Base-by-base conservation (phyloP, 371 early-diverging fungal species). In the Mucor racemosus region DNA sequence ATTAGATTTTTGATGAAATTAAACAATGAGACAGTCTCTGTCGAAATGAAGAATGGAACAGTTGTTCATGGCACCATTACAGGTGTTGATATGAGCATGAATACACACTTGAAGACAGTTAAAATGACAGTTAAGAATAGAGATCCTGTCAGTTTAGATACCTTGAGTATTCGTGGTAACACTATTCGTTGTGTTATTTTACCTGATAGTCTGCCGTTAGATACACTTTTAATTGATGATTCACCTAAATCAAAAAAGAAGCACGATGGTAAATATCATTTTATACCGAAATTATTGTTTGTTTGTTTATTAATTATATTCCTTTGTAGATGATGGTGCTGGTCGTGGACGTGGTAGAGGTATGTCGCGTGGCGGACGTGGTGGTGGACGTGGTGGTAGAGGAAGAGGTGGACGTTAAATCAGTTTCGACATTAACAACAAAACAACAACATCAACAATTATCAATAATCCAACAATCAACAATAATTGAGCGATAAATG, bases 61-160 rank as follows among this genome's bases (percentile, higher is more conserved):
- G 86, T 95, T 67, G 94, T 96, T 42, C 91, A 93, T 73, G 99
- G 99, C 64, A 98, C 98, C 13, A 92, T 99, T 62, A 93, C 94
- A 48, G 90, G 95, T 38, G 97, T 98, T 50, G 99, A 99, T 76
- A 96, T 99, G 96, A 91, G 93, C 80, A 99, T 99, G 99, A 99
- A 99, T 80, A 98, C 95, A 64, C 98, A 98, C 79, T 85, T 99
- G 80, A 97, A 97, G 76, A 91, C 93, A 17, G 99, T 98, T 63
- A 98, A 98, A 80, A 95, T 98, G 97, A 98, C 98, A 1, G 92
- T 97, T 36, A 92, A 94, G 77, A 91, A 90, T 82, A 92, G 91
- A 82, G 97, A 98, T 66, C 95, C 99, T 17, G 84, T 88, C 61
- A 87, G 85, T 62, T 84, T 99, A 48, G 99, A 99, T 71, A 85